A percentile compares a stretch with the other conserved stretches of the same genome.
These are phyloP conservation scores for Globisporangium ultimum DNA, from an alignment of 352 stramenopile species.

Conservation along the genomic window DNA sequence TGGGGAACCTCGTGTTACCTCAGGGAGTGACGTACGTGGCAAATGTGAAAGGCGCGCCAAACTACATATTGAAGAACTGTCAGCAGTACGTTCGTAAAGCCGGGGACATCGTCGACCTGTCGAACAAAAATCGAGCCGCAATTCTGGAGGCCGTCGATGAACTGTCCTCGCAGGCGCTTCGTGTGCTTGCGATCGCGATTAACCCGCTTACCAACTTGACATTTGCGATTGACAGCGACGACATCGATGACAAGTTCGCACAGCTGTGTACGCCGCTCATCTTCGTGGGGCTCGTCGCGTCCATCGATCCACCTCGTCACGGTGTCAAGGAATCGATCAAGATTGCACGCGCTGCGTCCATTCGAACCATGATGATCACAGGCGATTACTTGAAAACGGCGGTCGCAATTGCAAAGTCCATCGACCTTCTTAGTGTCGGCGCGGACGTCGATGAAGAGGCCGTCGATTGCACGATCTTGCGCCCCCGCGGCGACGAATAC, in stretches of 20 bases:
- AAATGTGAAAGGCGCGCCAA: constrained; percentile 64
- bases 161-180: constrained; percentile 71
- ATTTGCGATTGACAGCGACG: constrained; percentile 36
- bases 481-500: constrained; percentile 45
- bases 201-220: constrained; percentile 52
- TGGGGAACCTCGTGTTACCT: constrained; percentile 11
- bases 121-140: constrained; percentile 32
- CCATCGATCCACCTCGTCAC: constrained; percentile 79
- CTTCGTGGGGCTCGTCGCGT: constrained; percentile 92
- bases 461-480: constrained; percentile 67
- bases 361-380: constrained; percentile 92
- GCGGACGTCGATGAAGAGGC: constrained; percentile 59
- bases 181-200: constrained; percentile 90
- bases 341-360: constrained; percentile 37
- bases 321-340: constrained; percentile 56
- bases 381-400: constrained; percentile 95
- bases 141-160: constrained; percentile 58
- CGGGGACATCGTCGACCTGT: constrained; percentile 40
- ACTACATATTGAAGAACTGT: constrained; percentile 71
- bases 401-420: constrained; percentile 90
- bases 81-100: constrained; percentile 31
- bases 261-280: constrained; percentile 69
- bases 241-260: constrained; percentile 70
- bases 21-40: constrained; percentile 39
- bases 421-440: constrained; percentile 84